A percentile compares a stretch with the other conserved stretches of the same genome.
Evolutionary conservation across 163 green algal genomes (phyloP).

Genomic region (Prototheca stagnorum): DNA sequence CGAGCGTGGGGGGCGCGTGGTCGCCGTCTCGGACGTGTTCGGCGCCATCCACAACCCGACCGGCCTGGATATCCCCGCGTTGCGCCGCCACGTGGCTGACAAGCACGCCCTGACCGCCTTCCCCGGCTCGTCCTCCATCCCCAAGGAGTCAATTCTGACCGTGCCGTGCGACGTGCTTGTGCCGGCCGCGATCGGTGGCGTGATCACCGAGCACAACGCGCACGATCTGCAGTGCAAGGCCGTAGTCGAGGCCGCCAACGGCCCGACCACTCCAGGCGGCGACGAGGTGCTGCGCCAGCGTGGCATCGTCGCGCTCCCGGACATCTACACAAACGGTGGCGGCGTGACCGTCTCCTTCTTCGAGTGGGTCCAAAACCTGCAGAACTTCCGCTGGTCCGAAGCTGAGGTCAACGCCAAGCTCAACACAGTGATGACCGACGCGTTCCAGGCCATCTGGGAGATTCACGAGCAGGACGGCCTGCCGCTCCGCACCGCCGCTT

Average conservation of each 20-base stretch:
- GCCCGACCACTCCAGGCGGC: constrained; percentile 60
- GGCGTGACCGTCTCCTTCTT: constrained; percentile 77
- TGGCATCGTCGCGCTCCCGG: constrained; percentile 68
- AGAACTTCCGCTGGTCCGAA: constrained; percentile 85
- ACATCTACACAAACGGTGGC: constrained; percentile 83
- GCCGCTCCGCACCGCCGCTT: constrained; percentile 67
- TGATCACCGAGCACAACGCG: constrained; percentile 58
- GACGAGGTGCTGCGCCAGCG: constrained; percentile 54
- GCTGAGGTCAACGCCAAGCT: constrained; percentile 70
- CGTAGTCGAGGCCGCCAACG: constrained; percentile 81
- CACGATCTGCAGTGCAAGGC: constrained; percentile 42
- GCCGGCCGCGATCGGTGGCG: constrained; percentile 72
- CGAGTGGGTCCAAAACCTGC: constrained; percentile 81
- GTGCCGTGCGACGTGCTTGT: constrained; percentile 76
- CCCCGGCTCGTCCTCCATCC: constrained; percentile 23
- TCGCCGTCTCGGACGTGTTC: constrained; percentile 56
- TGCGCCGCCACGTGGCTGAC: constrained; percentile 38
- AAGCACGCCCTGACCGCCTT: constrained; percentile 25
- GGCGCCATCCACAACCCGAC: constrained; percentile 45
- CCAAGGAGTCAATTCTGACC: constrained; percentile 42
- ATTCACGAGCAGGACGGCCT: constrained; percentile 42
- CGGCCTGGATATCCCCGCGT: constrained; percentile 52
- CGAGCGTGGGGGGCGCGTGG: constrained; percentile 56
- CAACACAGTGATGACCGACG: constrained; percentile 59
- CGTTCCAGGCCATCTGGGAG: constrained; percentile 68